These are phyloP conservation scores for Endocarpon pusillum DNA, from an alignment of 495 filamentous ascomycete species.

Conservation along the genomic window DNA sequence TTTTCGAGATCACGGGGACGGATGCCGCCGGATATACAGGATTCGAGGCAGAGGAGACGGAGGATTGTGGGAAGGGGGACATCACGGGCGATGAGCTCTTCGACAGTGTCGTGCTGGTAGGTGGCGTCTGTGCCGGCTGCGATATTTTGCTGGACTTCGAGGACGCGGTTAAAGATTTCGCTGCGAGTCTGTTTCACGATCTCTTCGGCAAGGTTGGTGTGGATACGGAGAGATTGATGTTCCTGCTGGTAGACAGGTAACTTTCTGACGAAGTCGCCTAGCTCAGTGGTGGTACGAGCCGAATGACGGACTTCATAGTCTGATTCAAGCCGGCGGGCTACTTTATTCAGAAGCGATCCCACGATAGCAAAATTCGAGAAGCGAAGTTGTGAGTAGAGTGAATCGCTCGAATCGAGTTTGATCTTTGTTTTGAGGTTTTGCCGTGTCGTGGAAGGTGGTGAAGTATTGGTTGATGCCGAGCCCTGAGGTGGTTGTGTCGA, in stretches of 20 bases:
- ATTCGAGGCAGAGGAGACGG: constrained; percentile 77
- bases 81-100: constrained; percentile 81
- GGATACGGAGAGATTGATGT: constrained; percentile 76
- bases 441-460: constrained; percentile 28
- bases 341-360: constrained; percentile 71
- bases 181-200: constrained; percentile 80
- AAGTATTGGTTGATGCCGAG: constrained; percentile 35
- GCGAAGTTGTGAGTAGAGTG: constrained; percentile 72
- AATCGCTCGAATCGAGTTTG: constrained; percentile 74
- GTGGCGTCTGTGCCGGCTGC: constrained; percentile 80
- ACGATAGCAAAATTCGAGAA: constrained; percentile 94
- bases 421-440: constrained; percentile 75
- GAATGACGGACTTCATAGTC: constrained; percentile 82
- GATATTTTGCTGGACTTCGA: constrained; percentile 92
- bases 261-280: constrained; percentile 82
- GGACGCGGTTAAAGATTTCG: constrained; percentile 68
- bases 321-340: constrained; percentile 70
- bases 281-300: constrained; percentile 75
- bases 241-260: constrained; percentile 86
- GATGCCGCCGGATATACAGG: constrained; percentile 74
- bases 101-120: constrained; percentile 74
- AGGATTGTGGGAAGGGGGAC: constrained; percentile 63
- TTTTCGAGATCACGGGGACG: constrained; percentile 72
- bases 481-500: constrained; percentile 23
- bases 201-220: constrained; percentile 84